Evolutionary conservation across 1,139 yeast genomes (phyloP).

Genomic region (Scheffersomyces illinoinensis): DNA sequence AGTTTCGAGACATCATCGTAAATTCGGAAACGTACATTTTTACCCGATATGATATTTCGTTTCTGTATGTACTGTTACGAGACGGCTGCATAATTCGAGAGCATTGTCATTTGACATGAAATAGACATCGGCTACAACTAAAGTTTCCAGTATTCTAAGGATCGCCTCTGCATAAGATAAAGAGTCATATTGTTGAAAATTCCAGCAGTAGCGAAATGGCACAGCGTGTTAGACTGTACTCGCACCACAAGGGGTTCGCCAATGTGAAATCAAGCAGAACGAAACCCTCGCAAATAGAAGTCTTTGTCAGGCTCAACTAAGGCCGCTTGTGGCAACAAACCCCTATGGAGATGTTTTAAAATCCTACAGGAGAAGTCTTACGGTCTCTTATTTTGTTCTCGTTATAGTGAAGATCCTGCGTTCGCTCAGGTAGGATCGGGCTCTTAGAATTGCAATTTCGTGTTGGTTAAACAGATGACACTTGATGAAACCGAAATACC

Average conservation of each 20-base stretch:
- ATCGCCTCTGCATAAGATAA: background rate
- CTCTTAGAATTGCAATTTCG: background rate
- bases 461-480: background rate
- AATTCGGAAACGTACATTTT: background rate
- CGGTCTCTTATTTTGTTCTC: background rate
- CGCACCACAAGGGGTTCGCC: background rate
- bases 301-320: background rate
- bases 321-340: too few species aligned
- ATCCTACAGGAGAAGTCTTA: background rate
- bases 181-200: background rate
- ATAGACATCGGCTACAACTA: background rate
- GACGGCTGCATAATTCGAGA: background rate
- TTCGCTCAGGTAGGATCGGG: background rate
- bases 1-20: background rate
- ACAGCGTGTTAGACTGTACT: background rate
- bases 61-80: background rate
- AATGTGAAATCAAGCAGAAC: background rate
- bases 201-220: background rate
- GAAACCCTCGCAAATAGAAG: background rate
- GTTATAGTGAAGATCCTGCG: too few species aligned
- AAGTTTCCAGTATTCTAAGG: background rate
- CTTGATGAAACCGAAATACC: background rate
- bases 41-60: background rate
- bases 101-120: background rate
- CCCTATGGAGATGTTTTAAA: background rate